Evolutionary conservation across 2,329 filamentous ascomycete genomes (phyloP), one percentile per base, ranked within the genome.

Genomic region (Domatiomyces globalis): DNA sequence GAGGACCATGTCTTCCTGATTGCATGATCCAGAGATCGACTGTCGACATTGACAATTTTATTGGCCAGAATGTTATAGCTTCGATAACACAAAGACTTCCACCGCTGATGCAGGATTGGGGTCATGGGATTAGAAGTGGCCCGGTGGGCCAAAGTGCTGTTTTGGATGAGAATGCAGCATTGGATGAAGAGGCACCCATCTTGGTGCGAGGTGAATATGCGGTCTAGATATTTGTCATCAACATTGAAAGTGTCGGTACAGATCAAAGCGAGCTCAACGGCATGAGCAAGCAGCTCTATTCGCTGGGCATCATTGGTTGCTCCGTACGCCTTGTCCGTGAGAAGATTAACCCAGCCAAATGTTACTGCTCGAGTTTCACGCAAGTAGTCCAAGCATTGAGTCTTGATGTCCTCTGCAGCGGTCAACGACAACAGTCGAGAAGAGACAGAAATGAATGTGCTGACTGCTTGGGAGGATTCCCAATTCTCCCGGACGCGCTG

Each of bases 401-500:
- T 48, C 0, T 58, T 50, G 1, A 64, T 33, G 12, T 22, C 17
- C n/a, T 44, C 12, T 0, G 56, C 58, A 2, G 46, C 12, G 0
- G 67, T 63, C 1, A 77, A 52, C 0, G 70, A 71, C 2, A 77
- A 57, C 0, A 77, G 36, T 12, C 75, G 65, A 12, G 64, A 60
- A 1, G 68, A 57, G 2, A 80, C 55, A 2, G 64, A 58, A 1
- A 71, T 62, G 12, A 75, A 69, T 0, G 58, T 63, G 6, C 67
- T 62, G 33, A 39, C 33, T 15, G 33, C 33, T 39, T 39, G 2
- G 75, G 65, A 67, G 1, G 70, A 71, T 50, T 76, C 66, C 76
- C 76, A 79, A 49, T 76, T 79, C n/a, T 67, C 64, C 49, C 71
- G 61, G 8, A 75, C 65, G 0, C 65, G 65, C 0, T 49, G 48